Evolutionary conservation across 2,329 filamentous ascomycete species (phyloP).

Genomic region (Colletotrichum echinochloae): DNA sequence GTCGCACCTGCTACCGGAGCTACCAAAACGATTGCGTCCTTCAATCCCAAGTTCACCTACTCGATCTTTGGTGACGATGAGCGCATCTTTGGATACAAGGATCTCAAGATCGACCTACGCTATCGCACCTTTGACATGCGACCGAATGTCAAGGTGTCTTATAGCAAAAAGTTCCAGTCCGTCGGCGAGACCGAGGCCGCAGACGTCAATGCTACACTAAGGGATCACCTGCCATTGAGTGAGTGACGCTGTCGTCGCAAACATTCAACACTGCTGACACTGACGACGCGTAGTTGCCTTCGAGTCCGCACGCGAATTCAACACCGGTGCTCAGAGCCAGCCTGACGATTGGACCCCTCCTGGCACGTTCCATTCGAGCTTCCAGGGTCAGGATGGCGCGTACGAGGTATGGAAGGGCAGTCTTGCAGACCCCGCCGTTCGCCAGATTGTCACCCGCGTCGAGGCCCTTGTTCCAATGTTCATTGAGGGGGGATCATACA

Average conservation of each 20-base stretch:
- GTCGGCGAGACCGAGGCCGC: slow-evolving; percentile 76
- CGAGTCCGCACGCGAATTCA: slow-evolving; percentile 70
- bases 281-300: slow-evolving; percentile 69
- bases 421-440: slow-evolving; percentile 76
- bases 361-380: slow-evolving; percentile 75
- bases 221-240: slow-evolving; percentile 76
- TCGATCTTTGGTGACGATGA: slow-evolving; percentile 94
- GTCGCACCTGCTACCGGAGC: slow-evolving; percentile 61
- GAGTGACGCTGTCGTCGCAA: slow-evolving; percentile 45
- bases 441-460: slow-evolving; percentile 80
- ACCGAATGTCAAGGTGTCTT: slow-evolving; percentile 79
- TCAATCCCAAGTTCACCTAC: slow-evolving; percentile 91
- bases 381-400: slow-evolving; percentile 69
- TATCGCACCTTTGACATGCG: slow-evolving; percentile 79
- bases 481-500: slow-evolving; percentile 90
- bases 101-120: slow-evolving; percentile 79
- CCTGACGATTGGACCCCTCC: slow-evolving; percentile 74
- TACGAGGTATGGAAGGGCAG: slow-evolving; percentile 90
- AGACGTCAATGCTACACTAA: slow-evolving; percentile 75
- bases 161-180: slow-evolving; percentile 76
- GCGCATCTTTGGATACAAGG: slow-evolving; percentile 89
- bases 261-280: background rate
- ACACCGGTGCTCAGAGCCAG: slow-evolving; percentile 57
- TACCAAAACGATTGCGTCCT: slow-evolving; percentile 72
- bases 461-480: slow-evolving; percentile 88